Evolutionary conservation across 257 asterid genomes (phyloP), one percentile per base, ranked within the genome.

Genomic region (Solanum piurae): DNA sequence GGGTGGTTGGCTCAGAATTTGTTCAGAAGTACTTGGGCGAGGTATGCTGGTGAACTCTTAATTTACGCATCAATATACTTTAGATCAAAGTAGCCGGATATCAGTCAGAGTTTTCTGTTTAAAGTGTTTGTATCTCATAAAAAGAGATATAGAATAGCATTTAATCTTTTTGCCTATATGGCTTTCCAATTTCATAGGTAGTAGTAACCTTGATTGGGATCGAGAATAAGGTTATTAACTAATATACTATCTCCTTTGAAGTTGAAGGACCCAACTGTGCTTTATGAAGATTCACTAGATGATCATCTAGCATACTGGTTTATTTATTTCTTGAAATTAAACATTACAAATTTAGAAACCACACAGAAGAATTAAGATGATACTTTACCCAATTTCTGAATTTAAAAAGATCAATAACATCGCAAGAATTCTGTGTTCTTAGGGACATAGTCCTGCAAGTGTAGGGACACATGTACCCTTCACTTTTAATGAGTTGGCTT

Each of bases 21-120:
- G 98, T 95, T 88, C 98, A 95, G 91, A 95, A 95, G 95, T 95
- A 95, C 90, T 89, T 94, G 93, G 98, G 98, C 23, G 96, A 95
- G 95, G 98, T 95, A 93, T 89, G 91, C 36, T 84, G 9, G 12
- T 86, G 66, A 75, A 89, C 20, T 25, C 55, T 38, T 75, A 42
- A 13, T 40, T 72, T 77, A 77, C 42, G 83, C 83, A 76, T n/a
- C 83, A 40, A 23, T 40, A 40, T 76, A 6, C 7, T 76, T 42
- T 38, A 37, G 46, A 38, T 75, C 55, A 38, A 33, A 77, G 20
- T 14, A 23, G 34, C 37, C 2, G 12, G 34, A 75, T 40, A 77
- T n/a, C 3, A 3, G 34, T 3, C 12, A 12, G 29, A 21, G 16
- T 11, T 74, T 23, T 74, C 52, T 2, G 52, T 71, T 10, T 38